Evolutionary conservation across 345 rosid species (phyloP).

Genomic region (Citrus unshiu): DNA sequence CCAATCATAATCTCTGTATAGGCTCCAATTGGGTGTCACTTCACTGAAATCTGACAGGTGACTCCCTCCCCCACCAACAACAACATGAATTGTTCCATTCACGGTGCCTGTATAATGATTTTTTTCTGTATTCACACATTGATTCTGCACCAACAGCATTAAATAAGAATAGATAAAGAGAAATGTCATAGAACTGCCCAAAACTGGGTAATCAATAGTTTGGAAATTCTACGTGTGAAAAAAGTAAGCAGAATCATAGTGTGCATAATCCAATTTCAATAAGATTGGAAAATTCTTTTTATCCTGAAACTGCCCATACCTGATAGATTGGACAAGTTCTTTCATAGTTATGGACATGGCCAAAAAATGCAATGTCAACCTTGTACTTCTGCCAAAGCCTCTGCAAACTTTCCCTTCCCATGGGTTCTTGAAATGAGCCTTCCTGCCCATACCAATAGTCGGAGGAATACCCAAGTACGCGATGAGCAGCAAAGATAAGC

Average conservation of each 20-base stretch:
- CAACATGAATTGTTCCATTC: conserved; percentile 80
- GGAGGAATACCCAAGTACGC: conserved; percentile 71
- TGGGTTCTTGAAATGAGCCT: conserved; percentile 58
- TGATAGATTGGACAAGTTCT: conserved; percentile 68
- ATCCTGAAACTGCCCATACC: conserved; percentile 28
- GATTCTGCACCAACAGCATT: conserved; percentile 46
- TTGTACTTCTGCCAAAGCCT: conserved; percentile 76
- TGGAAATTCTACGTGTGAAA: neutral
- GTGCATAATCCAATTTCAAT: neutral
- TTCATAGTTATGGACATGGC: conserved; percentile 75
- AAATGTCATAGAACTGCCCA: neutral
- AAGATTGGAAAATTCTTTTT: neutral
- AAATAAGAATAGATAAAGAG: neutral
- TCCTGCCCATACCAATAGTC: conserved; percentile 41
- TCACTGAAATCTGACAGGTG: conserved; percentile 58
- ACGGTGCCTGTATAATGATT: conserved; percentile 58
- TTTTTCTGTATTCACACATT: conserved; percentile 52
- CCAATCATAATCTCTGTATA: conserved; percentile 63
- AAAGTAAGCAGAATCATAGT: neutral
- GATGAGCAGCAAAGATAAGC: conserved; percentile 64
- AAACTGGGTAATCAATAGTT: neutral
- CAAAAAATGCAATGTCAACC: conserved; percentile 73
- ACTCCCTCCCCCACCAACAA: conserved; percentile 85
- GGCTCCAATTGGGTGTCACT: conserved; percentile 61
- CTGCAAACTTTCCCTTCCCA: conserved; percentile 64